Evolutionary conservation across 305 asterid species (phyloP), one percentile per base, ranked within the genome.

Genomic region (Stenogyne calaminthoides): DNA sequence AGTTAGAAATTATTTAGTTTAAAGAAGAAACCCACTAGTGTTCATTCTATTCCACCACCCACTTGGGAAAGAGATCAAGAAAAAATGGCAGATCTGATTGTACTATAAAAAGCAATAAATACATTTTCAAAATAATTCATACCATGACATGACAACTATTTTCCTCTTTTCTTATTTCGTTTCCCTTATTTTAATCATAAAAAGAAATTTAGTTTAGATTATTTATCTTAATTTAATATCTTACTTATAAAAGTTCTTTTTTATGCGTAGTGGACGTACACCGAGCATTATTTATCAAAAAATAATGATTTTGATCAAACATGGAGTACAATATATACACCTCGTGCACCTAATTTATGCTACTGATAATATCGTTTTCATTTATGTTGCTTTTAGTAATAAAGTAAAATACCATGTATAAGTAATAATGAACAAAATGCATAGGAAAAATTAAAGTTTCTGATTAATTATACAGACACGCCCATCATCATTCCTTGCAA

Each of bases 21-120:
- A 16, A 49, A 60, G 46, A 61, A 52, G 11, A 51, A 39, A 11
- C 36, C 71, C 60, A 60, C 39, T 51, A 22, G 65, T 55, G 15
- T 55, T 22, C 64, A 64, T 77, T 58, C 9, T 58, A 18, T 44
- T 71, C 77, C 64, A 46, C 57, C 40, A 19, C n/a, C 67, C 55
- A 69, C 76, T 52, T 25, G 34, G 52, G 52, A 11, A n/a, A n/a
- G n/a, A 61, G 46, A 61, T 60, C 15, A 37, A 36, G 44, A 64
- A 40, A 77, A 71, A 71, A 66, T 60, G 11, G n/a, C n/a, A n/a
- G n/a, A n/a, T n/a, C n/a, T n/a, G n/a, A n/a, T n/a, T n/a, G n/a
- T n/a, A n/a, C n/a, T n/a, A n/a, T n/a, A n/a, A n/a, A n/a, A n/a
- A n/a, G n/a, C n/a, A n/a, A n/a, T n/a, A n/a, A n/a, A n/a, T n/a